Conservation (phyloP, 257 asterid genomes). For the Pogostemon cablin region DNA sequence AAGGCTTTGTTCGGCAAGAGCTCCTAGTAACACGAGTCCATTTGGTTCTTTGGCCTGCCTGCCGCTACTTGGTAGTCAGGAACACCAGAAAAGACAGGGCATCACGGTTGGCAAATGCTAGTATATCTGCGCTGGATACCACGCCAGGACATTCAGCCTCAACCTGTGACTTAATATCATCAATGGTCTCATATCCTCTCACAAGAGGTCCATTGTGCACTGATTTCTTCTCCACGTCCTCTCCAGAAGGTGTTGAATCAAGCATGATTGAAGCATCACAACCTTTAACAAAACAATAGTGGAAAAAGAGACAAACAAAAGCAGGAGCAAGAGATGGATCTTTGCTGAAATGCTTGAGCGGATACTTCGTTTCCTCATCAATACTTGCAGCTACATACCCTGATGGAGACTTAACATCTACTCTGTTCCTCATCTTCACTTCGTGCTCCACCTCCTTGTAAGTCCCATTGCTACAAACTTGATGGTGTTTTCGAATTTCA, state of each 20-base stretch:
- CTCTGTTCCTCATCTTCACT: constrained; percentile 43
- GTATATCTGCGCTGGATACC: constrained; percentile 67
- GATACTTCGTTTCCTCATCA: constrained; percentile 44
- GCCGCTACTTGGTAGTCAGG: constrained; percentile 42
- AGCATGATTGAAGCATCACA: constrained; percentile 71
- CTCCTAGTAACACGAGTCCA: constrained; percentile 62
- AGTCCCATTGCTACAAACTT: constrained; percentile 49
- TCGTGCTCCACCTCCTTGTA: constrained; percentile 54
- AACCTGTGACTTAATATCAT: constrained; percentile 46
- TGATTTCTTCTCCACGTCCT: constrained; percentile 55
- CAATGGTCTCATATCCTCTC: constrained; percentile 51
- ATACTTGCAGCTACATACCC: constrained; percentile 33
- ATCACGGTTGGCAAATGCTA: constrained; percentile 56
- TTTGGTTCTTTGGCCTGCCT: constrained; percentile 57
- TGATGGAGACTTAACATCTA: constrained; percentile 32
- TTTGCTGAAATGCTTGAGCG: constrained; percentile 44
- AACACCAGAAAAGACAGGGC: constrained; percentile 56
- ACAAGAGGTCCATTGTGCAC: constrained; percentile 43
- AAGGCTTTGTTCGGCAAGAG: constrained; percentile 46
- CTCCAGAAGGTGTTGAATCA: constrained; percentile 51
- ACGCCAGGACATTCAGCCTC: constrained; percentile 61
- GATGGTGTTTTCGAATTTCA: constrained; percentile 57
- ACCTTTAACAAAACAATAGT: constrained; percentile 78
- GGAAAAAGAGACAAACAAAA: constrained; percentile 55
- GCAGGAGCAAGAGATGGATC: constrained; percentile 54